Percentiles rank a stretch among this genome's conserved stretches.
These are phyloP conservation scores for Prunus armeniaca DNA, from an alignment of 306 rosid species.

Conservation along the genomic window DNA sequence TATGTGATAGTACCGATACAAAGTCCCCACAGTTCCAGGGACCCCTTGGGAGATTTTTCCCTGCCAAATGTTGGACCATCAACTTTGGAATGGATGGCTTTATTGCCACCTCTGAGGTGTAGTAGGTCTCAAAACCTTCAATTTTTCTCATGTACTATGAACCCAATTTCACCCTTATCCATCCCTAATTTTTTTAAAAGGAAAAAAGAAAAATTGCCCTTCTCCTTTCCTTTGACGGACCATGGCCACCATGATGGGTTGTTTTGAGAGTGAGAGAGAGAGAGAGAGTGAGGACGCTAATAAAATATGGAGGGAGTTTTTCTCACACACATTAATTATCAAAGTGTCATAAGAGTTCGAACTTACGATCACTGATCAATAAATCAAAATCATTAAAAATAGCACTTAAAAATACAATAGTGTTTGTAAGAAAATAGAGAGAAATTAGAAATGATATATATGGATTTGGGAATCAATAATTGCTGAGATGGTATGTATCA, in stretches of 20 bases:
- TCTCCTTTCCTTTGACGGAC: not conserved
- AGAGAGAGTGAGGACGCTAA: not conserved
- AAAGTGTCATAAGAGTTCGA: too few species aligned
- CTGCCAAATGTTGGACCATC: not conserved
- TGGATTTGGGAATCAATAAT: not conserved
- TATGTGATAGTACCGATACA: not conserved
- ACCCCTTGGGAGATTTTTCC: not conserved
- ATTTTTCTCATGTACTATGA: not conserved
- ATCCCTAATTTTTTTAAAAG: not conserved
- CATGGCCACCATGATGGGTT: not conserved
- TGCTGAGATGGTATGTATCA: not conserved
- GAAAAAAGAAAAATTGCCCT: not conserved
- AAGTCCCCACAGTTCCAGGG: not conserved
- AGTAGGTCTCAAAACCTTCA: not conserved
- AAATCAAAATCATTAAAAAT: too few species aligned
- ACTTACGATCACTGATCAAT: rapidly evolving
- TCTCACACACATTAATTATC: too few species aligned
- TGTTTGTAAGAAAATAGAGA: not conserved
- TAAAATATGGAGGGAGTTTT: not conserved
- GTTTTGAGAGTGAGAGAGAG: not conserved
- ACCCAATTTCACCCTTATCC: not conserved
- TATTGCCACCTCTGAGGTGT: not conserved
- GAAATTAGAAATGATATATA: not conserved
- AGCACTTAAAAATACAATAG: not conserved
- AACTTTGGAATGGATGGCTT: not conserved